Evolutionary conservation across 1,139 yeast genomes (phyloP).

Genomic region (Saccharomyces pastorianus): DNA sequence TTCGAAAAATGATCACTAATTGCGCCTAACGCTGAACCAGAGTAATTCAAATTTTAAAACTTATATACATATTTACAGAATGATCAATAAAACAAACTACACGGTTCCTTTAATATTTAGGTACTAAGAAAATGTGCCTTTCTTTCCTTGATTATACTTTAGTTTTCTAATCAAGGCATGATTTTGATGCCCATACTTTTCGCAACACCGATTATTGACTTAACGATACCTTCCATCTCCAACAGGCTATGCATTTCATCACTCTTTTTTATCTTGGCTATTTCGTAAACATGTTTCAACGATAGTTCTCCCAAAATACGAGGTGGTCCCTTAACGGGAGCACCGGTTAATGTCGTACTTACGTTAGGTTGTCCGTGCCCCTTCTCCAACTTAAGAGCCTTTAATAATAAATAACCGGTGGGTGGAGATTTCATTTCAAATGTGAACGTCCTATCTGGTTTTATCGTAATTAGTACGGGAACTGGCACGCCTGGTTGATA

Average conservation of each 20-base stretch:
- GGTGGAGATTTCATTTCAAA: conserved; percentile 90
- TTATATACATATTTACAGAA: conserved; percentile 7
- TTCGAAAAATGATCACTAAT: too few species aligned
- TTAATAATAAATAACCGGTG: conserved; percentile 75
- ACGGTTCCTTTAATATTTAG: too few species aligned
- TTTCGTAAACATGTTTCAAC: conserved; percentile 85
- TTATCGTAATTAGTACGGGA: conserved; percentile 76
- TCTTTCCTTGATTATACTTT: too few species aligned
- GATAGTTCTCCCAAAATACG: conserved; percentile 62
- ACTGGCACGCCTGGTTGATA: conserved; percentile 80
- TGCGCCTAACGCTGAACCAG: too few species aligned
- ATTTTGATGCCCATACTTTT: conserved; percentile 80
- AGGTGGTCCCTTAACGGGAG: conserved; percentile 5
- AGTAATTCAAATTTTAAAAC: background rate
- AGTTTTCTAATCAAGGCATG: conserved; percentile 39
- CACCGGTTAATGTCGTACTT: conserved; percentile 6
- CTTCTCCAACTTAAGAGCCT: conserved; percentile 76
- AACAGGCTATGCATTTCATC: conserved; percentile 72
- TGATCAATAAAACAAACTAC: background rate
- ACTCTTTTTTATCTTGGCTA: conserved; percentile 86
- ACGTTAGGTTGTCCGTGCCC: conserved; percentile 43
- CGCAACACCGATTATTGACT: conserved; percentile 80
- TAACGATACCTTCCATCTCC: conserved; percentile 69
- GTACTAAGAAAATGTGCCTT: too few species aligned
- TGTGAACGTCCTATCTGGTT: conserved; percentile 84